Conservation (phyloP, 1,284 basidiomycete genomes). For the Anthracocystis walkeri region DNA sequence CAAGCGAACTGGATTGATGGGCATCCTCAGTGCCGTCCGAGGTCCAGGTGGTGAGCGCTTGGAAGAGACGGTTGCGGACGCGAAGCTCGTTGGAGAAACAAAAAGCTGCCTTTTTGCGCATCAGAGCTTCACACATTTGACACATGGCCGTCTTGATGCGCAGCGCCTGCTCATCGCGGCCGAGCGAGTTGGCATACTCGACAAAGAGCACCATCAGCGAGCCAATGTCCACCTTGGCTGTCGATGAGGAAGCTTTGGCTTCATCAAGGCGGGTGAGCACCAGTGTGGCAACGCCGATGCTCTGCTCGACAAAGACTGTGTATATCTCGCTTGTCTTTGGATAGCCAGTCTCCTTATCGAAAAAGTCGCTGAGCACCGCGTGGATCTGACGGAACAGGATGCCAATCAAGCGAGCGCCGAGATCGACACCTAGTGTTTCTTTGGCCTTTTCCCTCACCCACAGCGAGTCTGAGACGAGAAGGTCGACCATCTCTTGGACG, state of each 20-base stretch:
- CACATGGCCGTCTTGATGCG: slow-evolving; percentile 65
- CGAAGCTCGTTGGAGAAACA: slow-evolving; percentile 62
- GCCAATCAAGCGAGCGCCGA: slow-evolving; percentile 52
- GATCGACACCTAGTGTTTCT: slow-evolving; percentile 63
- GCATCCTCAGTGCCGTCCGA: slow-evolving; percentile 58
- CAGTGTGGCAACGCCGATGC: slow-evolving; percentile 60
- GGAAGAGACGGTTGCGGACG: slow-evolving; percentile 65
- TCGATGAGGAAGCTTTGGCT: slow-evolving; percentile 24
- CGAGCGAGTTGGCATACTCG: slow-evolving; percentile 64
- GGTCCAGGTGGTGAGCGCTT: slow-evolving; percentile 64
- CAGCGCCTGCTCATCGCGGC: slow-evolving; percentile 58
- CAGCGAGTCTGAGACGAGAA: slow-evolving; percentile 65
- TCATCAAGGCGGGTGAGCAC: slow-evolving; percentile 57
- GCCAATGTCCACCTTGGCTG: slow-evolving; percentile 60
- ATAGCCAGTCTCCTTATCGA: slow-evolving; percentile 62
- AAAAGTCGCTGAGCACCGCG: slow-evolving; percentile 64
- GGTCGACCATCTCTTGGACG: slow-evolving; percentile 65
- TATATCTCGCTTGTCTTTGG: slow-evolving; percentile 61
- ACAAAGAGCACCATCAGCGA: slow-evolving; percentile 65
- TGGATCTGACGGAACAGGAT: slow-evolving; percentile 65
- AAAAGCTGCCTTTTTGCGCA: slow-evolving; percentile 61
- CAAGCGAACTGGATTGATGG: slow-evolving; percentile 17
- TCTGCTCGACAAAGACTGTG: slow-evolving; percentile 67
- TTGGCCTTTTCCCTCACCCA: slow-evolving; percentile 68
- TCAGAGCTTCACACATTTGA: slow-evolving; percentile 62